Evolutionary conservation across 176 grass and related monocot genomes (phyloP), one percentile per base, ranked within the genome.

Genomic region (Zoysia pacifica): DNA sequence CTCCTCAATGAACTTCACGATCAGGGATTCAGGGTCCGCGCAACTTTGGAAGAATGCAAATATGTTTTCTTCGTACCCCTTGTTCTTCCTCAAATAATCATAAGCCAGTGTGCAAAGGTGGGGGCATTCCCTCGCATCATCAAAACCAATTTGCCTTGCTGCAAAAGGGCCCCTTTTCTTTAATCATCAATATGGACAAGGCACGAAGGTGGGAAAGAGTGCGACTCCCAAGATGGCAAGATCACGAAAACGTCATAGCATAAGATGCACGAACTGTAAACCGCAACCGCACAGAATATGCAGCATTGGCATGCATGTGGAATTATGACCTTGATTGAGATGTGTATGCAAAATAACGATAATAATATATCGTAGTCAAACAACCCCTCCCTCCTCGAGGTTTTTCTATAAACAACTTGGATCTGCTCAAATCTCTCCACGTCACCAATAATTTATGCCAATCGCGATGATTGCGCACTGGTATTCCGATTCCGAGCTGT

Each of bases 101-200:
- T 87, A 90, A 5, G 95, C 90, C 13, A 98, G 72, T 14, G 91
- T 93, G 59, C 85, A 93, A 7, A 98, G 87, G 64, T 93, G 85
- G 10, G 87, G 90, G 61, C 92, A 98, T 59, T 98, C 95, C 47
- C 79, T 81, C 8, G 43, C 83, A 46, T 89, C 70, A 13, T 81
- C 70, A 43, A 98, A 93, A 28, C 95, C 95, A 37, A 98, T 87
- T 44, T 98, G 95, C 84, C 83, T 93, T 13, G 90, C 95, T 98
- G 80, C 76, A 83, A 67, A 76, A 12, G 39, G 47, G 18, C 38
- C 28, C 28, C 28, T 40, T 44, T 80, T 11, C 45, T 7, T 16
- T 10, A 61, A 61, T 61, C 55, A 47, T 48, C 0, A 11, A 77
- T 3, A 54, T 16, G 65, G 19, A 8, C 40, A 81, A 15, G 45